Base-by-base conservation (phyloP, 306 rosid genomes). In the Citrullus colocynthis region DNA sequence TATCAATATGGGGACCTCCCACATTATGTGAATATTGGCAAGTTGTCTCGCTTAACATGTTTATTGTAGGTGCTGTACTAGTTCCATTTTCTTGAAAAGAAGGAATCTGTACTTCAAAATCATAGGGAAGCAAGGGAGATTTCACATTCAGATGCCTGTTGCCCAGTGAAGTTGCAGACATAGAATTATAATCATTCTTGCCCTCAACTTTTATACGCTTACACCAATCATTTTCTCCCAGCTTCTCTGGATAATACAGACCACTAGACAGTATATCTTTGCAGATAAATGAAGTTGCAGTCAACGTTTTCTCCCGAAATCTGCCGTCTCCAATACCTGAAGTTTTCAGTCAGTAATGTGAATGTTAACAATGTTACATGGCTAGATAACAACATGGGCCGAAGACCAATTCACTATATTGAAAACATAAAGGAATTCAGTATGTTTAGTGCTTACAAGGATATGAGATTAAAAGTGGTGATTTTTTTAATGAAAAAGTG, bases 181-280 rank as follows among this genome's bases (percentile, higher is more conserved):
- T 80, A 81, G 81, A 79, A 81, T 82, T 81, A 59, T 74, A 79
- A 51, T 80, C 66, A 54, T 81, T 34, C 48, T 83, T 87, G 6
- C 76, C 82, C 85, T 93, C 96, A 4, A 79, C 80, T 85, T 90
- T 89, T 57, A 85, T 36, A 37, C 60, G 88, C 82, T 81, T 65
- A 83, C 78, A 82, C 83, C 87, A 86, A 83, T 86, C 88, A 80
- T 54, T 78, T 24, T 69, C 61, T 74, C 85, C 90, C 80, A 82
- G 83, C 78, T 81, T 86, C 32, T 84, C 90, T 10, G 90, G 80
- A 78, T 57, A 72, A 67, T 81, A 58, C 78, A 82, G 72, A 39
- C 82, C 86, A 76, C 82, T 69, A 5, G 91, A 89, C 59, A 86
- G 87, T 77, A 90, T 78, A 34, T 93, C 98, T 48, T 86, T 92